Percentiles rank a stretch among this genome's conserved stretches.
Evolutionary conservation across 345 rosid genomes (phyloP).

Genomic region (Barbarea vulgaris): DNA sequence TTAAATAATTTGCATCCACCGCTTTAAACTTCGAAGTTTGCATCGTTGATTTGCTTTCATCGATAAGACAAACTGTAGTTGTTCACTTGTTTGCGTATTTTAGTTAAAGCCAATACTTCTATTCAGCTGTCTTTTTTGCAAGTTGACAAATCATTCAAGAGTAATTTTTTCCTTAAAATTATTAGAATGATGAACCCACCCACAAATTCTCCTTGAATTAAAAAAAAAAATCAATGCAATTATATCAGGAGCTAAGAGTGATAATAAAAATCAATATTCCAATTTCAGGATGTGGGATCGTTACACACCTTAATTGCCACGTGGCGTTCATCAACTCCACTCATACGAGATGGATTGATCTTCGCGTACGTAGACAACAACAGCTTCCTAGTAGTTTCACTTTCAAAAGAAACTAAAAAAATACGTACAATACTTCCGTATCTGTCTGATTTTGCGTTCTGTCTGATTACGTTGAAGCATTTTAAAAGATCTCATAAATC

Average conservation of each 20-base stretch:
- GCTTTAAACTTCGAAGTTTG: background rate
- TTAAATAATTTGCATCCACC: background rate
- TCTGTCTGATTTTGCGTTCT: slow-evolving; percentile 16
- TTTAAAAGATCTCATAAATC: slow-evolving; percentile 3
- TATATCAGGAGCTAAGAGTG: background rate
- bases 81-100: background rate
- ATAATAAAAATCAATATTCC: background rate
- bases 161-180: background rate
- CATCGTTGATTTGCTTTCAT: slow-evolving; percentile 1
- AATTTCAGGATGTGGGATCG: slow-evolving; percentile 7
- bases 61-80: slow-evolving; percentile 7
- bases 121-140: slow-evolving; percentile 12
- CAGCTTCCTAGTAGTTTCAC: background rate
- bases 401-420: background rate
- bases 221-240: background rate
- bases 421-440: background rate
- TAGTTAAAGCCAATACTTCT: slow-evolving; percentile 11
- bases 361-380: slow-evolving; percentile 4
- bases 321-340: slow-evolving; percentile 6
- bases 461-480: slow-evolving; percentile 14
- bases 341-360: background rate
- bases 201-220: background rate
- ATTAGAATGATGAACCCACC: background rate
- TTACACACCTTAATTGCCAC: background rate
- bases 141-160: background rate